Base-by-base conservation (phyloP, 2,329 filamentous ascomycete genomes). In the Lasiodiplodia theobromae region DNA sequence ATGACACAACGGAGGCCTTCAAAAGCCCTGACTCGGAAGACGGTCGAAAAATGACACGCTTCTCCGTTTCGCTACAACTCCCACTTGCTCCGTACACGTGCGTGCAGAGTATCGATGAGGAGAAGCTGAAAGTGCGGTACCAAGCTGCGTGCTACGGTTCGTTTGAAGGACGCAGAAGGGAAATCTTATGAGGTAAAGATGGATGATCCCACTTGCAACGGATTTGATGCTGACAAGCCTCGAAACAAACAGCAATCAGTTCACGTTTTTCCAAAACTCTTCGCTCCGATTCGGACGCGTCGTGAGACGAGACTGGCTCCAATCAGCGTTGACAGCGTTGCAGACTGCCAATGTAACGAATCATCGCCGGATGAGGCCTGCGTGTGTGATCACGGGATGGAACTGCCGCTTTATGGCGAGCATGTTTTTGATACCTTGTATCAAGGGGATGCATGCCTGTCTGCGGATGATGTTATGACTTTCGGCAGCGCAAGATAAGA, bases 401-500 rank as follows among this genome's bases (percentile, higher is more conserved):
- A 14, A 31, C 10, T 58, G 37, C 54, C 54, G 5, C 8, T 40
- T 1, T 58, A 58, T 25, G 54, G 54, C 28, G 54, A 58, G 11
- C 54, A 58, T 18, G 31, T 58, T 31, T 58, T 58, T 58, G 54
- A 58, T 23, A 21, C 31, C 2, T 31, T 40, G 31, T 58, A 58
- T 18, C 3, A 28, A 18, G 54, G 54, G 28, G 54, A 58, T 11
- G 16, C 40, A 4, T 8, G 28, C 53, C 53, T 56, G 2, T 16
- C 53, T 11, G 2, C 11, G 2, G 53, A 56, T 10, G 53, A 56
- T 31, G 3, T 21, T 2, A 5, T 51, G n/a, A 21, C n/a, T n/a
- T 51, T 51, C 8, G 2, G 7, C 12, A 21, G 12, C 10, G 47
- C 28, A 2, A n/a, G 47, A 16, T 6, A 21, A 21, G 47, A 11